Evolutionary conservation across 352 stramenopile species (phyloP).

Genomic region (Globisporangium yorkense): DNA sequence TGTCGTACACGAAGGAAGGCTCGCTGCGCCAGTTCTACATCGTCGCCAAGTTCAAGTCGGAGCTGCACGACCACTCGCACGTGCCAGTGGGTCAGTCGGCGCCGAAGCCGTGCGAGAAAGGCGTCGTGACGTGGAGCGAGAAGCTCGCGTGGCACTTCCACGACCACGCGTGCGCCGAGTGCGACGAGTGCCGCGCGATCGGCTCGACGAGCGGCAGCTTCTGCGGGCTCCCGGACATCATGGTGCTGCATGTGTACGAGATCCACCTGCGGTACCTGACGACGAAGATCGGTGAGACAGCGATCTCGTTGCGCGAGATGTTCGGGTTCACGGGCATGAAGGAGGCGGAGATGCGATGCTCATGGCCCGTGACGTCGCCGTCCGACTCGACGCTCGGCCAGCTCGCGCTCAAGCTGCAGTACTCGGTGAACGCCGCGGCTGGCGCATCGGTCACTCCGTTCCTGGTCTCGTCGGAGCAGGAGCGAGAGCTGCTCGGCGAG

Average conservation of each 20-base stretch:
- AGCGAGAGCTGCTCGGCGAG: constrained; percentile 67
- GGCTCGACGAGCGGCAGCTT: constrained; percentile 59
- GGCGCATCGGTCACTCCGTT: constrained; percentile 46
- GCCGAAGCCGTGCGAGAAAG: constrained; percentile 59
- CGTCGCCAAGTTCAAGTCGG: constrained; percentile 82
- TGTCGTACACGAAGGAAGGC: constrained; percentile 70
- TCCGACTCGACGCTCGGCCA: constrained; percentile 65
- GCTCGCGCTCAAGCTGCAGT: constrained; percentile 59
- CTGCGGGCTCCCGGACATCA: constrained; percentile 67
- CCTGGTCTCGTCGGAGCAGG: constrained; percentile 54
- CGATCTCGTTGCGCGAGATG: constrained; percentile 67
- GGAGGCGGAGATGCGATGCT: constrained; percentile 43
- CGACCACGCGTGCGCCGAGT: constrained; percentile 70
- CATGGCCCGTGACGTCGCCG: constrained; percentile 69
- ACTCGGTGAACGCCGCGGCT: constrained; percentile 48
- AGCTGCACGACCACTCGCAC: constrained; percentile 67
- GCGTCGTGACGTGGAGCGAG: constrained; percentile 70
- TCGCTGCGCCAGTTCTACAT: constrained; percentile 79
- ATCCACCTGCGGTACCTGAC: constrained; percentile 78
- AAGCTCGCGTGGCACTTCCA: constrained; percentile 71
- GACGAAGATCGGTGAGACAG: constrained; percentile 77
- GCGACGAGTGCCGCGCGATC: constrained; percentile 54
- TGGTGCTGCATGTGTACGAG: constrained; percentile 81
- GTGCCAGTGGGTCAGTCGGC: constrained; percentile 72
- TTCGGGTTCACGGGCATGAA: constrained; percentile 73